These are phyloP conservation scores for Rhipidocladum racemiflorum DNA, from an alignment of 176 grass and related monocot genomes.

Conservation along the genomic window DNA sequence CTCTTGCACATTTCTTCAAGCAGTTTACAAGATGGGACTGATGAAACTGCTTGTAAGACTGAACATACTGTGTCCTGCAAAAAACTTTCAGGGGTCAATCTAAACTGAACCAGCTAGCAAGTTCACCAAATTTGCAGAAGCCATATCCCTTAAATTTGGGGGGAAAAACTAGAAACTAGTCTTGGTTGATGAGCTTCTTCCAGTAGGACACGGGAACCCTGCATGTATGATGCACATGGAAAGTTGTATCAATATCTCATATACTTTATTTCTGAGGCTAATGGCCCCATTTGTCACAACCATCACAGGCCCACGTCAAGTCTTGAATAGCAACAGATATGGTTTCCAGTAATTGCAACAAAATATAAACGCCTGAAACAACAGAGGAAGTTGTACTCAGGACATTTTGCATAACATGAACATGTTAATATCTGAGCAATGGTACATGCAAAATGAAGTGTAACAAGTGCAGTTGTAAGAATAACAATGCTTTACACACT, in stretches of 20 bases:
- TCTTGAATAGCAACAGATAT: slow-evolving; percentile 28
- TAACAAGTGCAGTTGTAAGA: neutral
- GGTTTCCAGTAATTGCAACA: slow-evolving; percentile 12
- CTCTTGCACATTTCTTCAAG: slow-evolving; percentile 89
- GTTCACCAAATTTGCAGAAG: slow-evolving; percentile 68
- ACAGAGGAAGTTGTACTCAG: neutral
- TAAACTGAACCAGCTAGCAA: slow-evolving; percentile 54
- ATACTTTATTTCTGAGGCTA: slow-evolving; percentile 44
- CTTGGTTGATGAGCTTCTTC: slow-evolving; percentile 66
- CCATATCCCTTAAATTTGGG: slow-evolving; percentile 55
- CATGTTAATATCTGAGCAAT: neutral
- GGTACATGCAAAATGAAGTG: neutral
- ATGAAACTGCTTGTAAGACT: slow-evolving; percentile 75
- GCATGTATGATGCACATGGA: slow-evolving; percentile 56
- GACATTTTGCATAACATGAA: neutral
- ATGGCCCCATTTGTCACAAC: slow-evolving; percentile 34
- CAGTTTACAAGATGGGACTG: slow-evolving; percentile 83
- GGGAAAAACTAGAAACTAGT: slow-evolving; percentile 53
- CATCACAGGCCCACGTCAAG: slow-evolving; percentile 28
- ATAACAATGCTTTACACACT: slow-evolving; percentile 2
- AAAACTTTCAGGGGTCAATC: slow-evolving; percentile 74
- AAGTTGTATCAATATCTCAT: slow-evolving; percentile 63
- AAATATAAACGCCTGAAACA: neutral
- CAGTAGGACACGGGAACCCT: slow-evolving; percentile 44
- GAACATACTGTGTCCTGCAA: slow-evolving; percentile 92